Base-by-base conservation (phyloP, 2,329 filamentous ascomycete species). In the Fusarium nodosum region DNA sequence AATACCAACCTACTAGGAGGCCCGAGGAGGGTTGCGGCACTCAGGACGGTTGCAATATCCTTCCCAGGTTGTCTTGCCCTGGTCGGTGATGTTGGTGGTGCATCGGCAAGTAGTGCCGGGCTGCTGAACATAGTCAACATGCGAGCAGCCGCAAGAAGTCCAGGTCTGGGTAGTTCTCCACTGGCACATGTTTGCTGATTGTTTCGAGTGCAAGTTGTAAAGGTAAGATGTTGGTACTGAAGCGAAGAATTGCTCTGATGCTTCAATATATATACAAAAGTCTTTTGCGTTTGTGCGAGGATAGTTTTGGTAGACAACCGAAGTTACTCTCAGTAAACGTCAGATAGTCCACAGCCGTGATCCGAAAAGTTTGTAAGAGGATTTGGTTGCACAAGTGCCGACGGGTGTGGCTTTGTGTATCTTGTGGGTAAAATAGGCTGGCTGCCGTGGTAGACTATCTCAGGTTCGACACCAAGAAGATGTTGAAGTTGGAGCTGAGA, bases 131-230 rank as follows among this genome's bases (percentile, higher is more conserved):
- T 61, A 50, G 31, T 67, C 62, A 24, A 66, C 31, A n/a, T 61
- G 55, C 31, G 65, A 69, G 74, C 78, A 80, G 52, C 78, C 78
- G 62, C 78, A 80, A 48, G 51, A 46, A 42, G 74, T 74, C 76
- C 75, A 80, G 64, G 56, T 50, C 61, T 79, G 71, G 41, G 74
- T 76, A 22, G 74, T 74, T 31, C 71, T 68, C 77, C 78, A 80
- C 67, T 73, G 54, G 66, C 79, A 80, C 79, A 80, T 80, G 60
- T 18, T 78, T 69, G 42, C 30, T 38, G 26, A 39, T 41, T 8
- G 15, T 55, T 60, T 34, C 20, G 7, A 30, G 39, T 50, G 31
- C 22, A 28, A 31, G 26, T 46, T 42, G 39, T 41, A 18, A 54
- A 13, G 30, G 3, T 30, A 22, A 36, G 22, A 22, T 20, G 16